phyloP scores from a whole-genome alignment of 2,329 filamentous ascomycete genomes.

The Ophiostoma fasciatum region DNA sequence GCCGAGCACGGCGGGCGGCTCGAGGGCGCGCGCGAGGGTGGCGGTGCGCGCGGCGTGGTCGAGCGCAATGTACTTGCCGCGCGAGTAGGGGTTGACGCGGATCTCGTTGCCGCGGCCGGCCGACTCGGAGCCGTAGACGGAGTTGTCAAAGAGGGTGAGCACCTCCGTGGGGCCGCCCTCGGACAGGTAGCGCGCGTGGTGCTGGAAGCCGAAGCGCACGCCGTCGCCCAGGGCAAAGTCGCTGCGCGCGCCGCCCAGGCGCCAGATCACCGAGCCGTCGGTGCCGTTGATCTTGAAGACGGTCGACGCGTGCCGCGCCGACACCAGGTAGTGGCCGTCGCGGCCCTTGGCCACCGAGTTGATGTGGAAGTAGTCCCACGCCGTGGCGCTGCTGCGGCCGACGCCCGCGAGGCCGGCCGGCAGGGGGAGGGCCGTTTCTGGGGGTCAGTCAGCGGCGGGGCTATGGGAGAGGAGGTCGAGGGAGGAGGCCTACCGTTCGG shows the following conservation, averaged over 20 bases:
- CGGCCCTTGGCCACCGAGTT: conserved; percentile 32
- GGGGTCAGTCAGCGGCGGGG: neutral
- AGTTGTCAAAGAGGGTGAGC: conserved; percentile 36
- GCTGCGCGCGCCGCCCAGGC: conserved; percentile 26
- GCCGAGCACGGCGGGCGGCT: conserved; percentile 21
- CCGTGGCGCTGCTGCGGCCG: conserved; percentile 15
- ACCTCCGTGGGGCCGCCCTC: conserved; percentile 21
- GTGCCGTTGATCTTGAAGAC: conserved; percentile 27
- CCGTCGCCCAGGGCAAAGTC: conserved; percentile 23
- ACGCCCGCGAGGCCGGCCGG: conserved; percentile 25
- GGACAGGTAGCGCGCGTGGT: conserved; percentile 30
- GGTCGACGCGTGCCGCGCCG: conserved; percentile 25
- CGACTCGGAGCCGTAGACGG: conserved; percentile 27
- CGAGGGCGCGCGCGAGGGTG: conserved; percentile 28
- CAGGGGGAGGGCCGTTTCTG: conserved; percentile 20
- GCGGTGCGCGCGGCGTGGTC: conserved; percentile 28
- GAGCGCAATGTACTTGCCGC: conserved; percentile 30
- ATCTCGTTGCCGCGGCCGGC: conserved; percentile 14
- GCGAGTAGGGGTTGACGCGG: conserved; percentile 17
- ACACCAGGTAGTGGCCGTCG: conserved; percentile 31
- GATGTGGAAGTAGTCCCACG: conserved; percentile 37
- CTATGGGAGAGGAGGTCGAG: neutral
- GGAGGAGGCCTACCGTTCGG: conserved; percentile 28
- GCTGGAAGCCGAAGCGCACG: conserved; percentile 27
- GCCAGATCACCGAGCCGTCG: conserved; percentile 30